Conservation (phyloP, 805 yeast species). For the Ogataea ramenticola region DNA sequence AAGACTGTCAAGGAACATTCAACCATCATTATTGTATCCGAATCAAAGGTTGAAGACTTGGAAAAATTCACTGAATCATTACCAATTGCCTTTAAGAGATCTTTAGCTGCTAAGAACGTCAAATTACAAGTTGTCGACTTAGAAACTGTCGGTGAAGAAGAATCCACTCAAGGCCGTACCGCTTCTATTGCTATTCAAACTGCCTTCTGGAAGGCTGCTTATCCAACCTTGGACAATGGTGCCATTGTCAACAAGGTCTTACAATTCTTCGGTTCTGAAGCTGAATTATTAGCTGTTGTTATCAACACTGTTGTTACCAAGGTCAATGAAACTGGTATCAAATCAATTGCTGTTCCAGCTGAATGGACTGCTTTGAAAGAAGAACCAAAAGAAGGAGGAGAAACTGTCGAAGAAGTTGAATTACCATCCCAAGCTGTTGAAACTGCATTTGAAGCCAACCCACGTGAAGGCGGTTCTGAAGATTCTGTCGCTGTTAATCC, state of each 20-base stretch:
- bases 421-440: slow-evolving; percentile 53
- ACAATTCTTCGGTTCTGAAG: slow-evolving; percentile 75
- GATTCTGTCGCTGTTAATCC: slow-evolving; percentile 30
- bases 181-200: slow-evolving; percentile 68
- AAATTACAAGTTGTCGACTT: slow-evolving; percentile 54
- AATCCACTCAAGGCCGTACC: slow-evolving; percentile 70
- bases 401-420: slow-evolving; percentile 8
- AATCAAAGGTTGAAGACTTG: slow-evolving; percentile 33
- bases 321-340: slow-evolving; percentile 38
- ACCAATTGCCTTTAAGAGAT: slow-evolving; percentile 44
- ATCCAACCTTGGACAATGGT: slow-evolving; percentile 49
- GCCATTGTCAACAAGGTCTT: slow-evolving; percentile 70
- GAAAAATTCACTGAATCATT: slow-evolving; percentile 41
- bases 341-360: slow-evolving; percentile 27
- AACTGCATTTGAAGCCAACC: slow-evolving; percentile 59
- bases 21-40: slow-evolving; percentile 39
- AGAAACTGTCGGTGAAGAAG: slow-evolving; percentile 55
- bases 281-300: slow-evolving; percentile 71
- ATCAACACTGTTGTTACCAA: slow-evolving; percentile 59
- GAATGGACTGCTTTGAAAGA: slow-evolving; percentile 21
- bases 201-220: slow-evolving; percentile 70
- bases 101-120: slow-evolving; percentile 44
- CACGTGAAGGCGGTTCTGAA: slow-evolving; percentile 40
- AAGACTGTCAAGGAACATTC: slow-evolving; percentile 53
- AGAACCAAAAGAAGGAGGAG: slow-evolving; percentile 9